These are phyloP conservation scores for Pythium myriotylum DNA, from an alignment of 352 stramenopile species.

Conservation along the genomic window DNA sequence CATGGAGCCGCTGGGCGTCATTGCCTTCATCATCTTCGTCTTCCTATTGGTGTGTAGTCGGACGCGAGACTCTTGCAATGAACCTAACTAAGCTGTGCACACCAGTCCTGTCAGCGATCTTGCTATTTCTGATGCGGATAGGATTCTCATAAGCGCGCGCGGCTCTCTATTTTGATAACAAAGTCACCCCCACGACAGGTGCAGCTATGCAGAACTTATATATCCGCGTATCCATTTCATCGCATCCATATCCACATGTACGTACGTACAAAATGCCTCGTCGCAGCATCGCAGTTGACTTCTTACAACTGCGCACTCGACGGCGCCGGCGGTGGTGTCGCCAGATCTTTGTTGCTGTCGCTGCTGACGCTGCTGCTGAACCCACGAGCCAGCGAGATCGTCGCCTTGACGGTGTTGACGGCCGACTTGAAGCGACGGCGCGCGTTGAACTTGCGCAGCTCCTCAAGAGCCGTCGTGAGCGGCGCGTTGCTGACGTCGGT, in stretches of 20 bases:
- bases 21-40: slow-evolving; percentile 27
- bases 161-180: slow-evolving; percentile 1
- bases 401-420: slow-evolving; percentile 89
- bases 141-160: background rate
- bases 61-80: slow-evolving; percentile 6
- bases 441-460: slow-evolving; percentile 93
- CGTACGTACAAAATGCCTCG: slow-evolving; percentile 1
- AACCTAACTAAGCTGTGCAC: background rate
- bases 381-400: slow-evolving; percentile 76
- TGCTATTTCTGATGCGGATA: slow-evolving; percentile 1
- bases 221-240: slow-evolving; percentile 6
- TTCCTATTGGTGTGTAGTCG: background rate
- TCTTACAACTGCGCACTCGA: slow-evolving; percentile 12
- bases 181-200: too few species aligned
- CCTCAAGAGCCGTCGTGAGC: slow-evolving; percentile 83
- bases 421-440: slow-evolving; percentile 94
- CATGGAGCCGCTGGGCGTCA: slow-evolving; percentile 13
- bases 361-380: slow-evolving; percentile 37
- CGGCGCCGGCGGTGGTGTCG: slow-evolving; percentile 34
- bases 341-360: slow-evolving; percentile 36
- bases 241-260: slow-evolving; percentile 1
- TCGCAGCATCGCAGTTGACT: background rate
- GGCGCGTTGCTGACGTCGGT: slow-evolving; percentile 64
- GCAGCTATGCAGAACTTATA: background rate
- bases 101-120: background rate